These are phyloP conservation scores for Seminavis robusta DNA, from an alignment of 108 stramenopile genomes.

Conservation along the genomic window DNA sequence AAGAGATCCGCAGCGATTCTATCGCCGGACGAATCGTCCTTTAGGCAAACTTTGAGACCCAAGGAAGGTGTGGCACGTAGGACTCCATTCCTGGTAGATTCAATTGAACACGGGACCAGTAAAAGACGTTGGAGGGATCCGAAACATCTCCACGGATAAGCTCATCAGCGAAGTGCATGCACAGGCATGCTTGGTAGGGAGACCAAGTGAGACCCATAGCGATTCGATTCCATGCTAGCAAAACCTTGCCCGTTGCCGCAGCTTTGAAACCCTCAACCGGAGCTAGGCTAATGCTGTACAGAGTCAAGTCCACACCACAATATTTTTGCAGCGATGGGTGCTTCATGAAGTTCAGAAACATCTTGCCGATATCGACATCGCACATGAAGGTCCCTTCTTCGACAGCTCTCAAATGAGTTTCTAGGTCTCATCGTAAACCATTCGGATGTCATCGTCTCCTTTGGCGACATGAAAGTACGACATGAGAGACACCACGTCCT, in stretches of 20 bases:
- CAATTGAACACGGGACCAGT: conserved; percentile 17
- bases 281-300: no score
- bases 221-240: conserved; percentile 15
- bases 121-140: conserved; percentile 25
- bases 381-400: no score
- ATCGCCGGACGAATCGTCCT: no score
- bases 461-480: no score
- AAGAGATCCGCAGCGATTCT: conserved; percentile 18
- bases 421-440: no score
- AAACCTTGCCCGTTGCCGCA: conserved; percentile 4
- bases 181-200: conserved; percentile 28
- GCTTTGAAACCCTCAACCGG: no score
- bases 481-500: no score
- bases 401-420: no score
- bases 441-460: no score
- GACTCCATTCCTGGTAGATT: conserved; percentile 37
- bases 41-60: conserved; percentile 28
- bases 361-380: conserved; percentile 42
- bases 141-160: no score
- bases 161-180: no score
- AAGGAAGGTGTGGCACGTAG: conserved; percentile 24
- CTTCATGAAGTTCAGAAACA: conserved; percentile 37
- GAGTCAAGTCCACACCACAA: conserved; percentile 27
- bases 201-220: conserved; percentile 32
- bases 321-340: conserved; percentile 9